Evolutionary conservation across 2,329 filamentous ascomycete genomes (phyloP).

Genomic region (Fusarium tanahbumbuense): DNA sequence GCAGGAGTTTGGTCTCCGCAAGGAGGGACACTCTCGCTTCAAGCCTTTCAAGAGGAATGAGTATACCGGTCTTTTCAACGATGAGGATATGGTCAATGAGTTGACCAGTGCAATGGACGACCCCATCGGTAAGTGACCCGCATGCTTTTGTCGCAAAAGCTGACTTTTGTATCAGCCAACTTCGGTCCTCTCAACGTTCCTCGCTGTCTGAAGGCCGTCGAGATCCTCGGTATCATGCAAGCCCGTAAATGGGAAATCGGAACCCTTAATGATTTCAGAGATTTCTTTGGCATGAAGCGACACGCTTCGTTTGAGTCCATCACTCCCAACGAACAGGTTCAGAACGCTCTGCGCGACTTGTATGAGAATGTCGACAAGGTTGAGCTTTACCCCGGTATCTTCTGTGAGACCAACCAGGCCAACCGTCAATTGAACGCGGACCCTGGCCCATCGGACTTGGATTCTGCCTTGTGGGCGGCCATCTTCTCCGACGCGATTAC

Average conservation of each 20-base stretch:
- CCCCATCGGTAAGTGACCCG: constrained; percentile 37
- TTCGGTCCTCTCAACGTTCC: constrained; percentile 68
- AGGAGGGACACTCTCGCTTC: background rate
- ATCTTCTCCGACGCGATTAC: constrained; percentile 78
- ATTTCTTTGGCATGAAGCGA: constrained; percentile 68
- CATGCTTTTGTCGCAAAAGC: accelerated
- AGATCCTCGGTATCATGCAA: constrained; percentile 70
- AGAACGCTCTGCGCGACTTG: constrained; percentile 51
- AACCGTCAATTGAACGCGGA: constrained; percentile 73
- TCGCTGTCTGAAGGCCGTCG: constrained; percentile 65
- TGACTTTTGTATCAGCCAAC: constrained; percentile 28
- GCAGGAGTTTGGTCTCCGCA: constrained; percentile 2
- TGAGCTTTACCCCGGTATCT: constrained; percentile 72
- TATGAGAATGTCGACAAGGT: constrained; percentile 71
- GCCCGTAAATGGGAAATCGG: constrained; percentile 68
- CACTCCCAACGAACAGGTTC: constrained; percentile 7
- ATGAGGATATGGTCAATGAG: constrained; percentile 29
- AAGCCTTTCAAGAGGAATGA: constrained; percentile 22
- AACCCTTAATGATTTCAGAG: constrained; percentile 71
- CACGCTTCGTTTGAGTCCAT: constrained; percentile 64
- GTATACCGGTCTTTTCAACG: constrained; percentile 23
- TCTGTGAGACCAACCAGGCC: constrained; percentile 62
- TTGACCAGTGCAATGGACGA: constrained; percentile 66
- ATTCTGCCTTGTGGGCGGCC: constrained; percentile 67
- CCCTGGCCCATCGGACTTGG: constrained; percentile 73